Evolutionary conservation across 306 rosid genomes (phyloP).

Genomic region (Potentilla sterilis): DNA sequence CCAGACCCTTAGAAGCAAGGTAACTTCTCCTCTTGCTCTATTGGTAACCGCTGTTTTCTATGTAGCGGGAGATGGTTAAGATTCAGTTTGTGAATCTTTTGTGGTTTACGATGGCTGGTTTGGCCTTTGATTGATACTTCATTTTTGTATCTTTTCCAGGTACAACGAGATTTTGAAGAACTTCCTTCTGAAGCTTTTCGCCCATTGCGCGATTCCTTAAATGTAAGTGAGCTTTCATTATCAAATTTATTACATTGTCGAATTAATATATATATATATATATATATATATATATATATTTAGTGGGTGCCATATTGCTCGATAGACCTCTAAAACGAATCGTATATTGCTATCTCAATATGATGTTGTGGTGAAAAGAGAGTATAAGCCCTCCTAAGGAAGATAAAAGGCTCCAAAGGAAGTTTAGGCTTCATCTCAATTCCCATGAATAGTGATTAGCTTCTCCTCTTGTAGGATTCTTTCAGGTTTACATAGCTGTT

Average conservation of each 20-base stretch:
- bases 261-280: neutral
- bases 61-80: neutral
- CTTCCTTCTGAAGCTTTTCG: slow-evolving; percentile 93
- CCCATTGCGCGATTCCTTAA: slow-evolving; percentile 90
- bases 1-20: slow-evolving; percentile 99
- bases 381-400: neutral
- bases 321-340: too few species aligned
- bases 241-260: slow-evolving; percentile 6
- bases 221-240: slow-evolving; percentile 66
- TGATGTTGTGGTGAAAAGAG: too few species aligned
- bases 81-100: slow-evolving; percentile 3
- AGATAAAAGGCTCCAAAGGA: neutral
- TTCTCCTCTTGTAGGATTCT: neutral
- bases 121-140: slow-evolving; percentile 31
- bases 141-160: slow-evolving; percentile 44
- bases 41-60: neutral
- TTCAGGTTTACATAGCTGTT: too few species aligned
- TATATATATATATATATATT: neutral
- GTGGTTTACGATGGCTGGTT: slow-evolving; percentile 21
- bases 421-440: neutral
- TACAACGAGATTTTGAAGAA: slow-evolving; percentile 95
- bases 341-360: too few species aligned
- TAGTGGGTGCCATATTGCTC: slow-evolving; percentile 5
- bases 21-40: slow-evolving; percentile 22
- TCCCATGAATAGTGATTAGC: neutral